Evolutionary conservation across 805 yeast species (phyloP), one percentile per base, ranked within the genome.

Genomic region (Lipomyces yamadae): DNA sequence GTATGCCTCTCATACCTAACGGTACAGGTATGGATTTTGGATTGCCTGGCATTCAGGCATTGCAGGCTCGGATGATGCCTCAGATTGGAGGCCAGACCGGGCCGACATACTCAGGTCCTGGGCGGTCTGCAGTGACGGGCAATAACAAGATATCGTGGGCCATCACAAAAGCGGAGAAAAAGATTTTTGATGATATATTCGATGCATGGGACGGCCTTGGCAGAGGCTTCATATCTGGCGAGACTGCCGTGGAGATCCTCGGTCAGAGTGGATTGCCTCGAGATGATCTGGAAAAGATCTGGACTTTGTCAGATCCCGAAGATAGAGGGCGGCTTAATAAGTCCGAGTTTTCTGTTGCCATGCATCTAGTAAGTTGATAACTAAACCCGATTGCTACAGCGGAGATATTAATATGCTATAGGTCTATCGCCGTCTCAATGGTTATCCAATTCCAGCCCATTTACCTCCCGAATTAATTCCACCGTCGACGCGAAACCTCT

Each of bases 301-400:
- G 99, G 99, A 90, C 86, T 59, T 82, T 94, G 71, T 86, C 93
- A 64, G 98, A 95, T 76, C 84, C 88, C 15, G 87, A 88, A 63
- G 90, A 92, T 76, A 84, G 89, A 63, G 97, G 98, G 3, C 87
- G 85, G 75, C 85, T 94, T 72, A 90, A 91, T 76, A 87, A 86
- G 74, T 97, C 94, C 76, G 97, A 92, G 77, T 95, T 94, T 80
- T 89, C 97, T 0, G 92, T 95, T 45, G 98, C 98, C 39, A 95
- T 94, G 98, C 98, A 96, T 82, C 82, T 94, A 66, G 94, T 67
- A 45, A 33, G 65, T 37, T 39, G 45, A n/a, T 42, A 1, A 37
- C 4, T 42, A 7, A 15, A 10, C 2, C 7, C 2, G 48, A 42
- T 4, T 3, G 48, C n/a, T 5, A 42, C 4, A n/a, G 10, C 34